Base-by-base conservation (phyloP, 1,284 basidiomycete species). In the Coniferiporia weirii region DNA sequence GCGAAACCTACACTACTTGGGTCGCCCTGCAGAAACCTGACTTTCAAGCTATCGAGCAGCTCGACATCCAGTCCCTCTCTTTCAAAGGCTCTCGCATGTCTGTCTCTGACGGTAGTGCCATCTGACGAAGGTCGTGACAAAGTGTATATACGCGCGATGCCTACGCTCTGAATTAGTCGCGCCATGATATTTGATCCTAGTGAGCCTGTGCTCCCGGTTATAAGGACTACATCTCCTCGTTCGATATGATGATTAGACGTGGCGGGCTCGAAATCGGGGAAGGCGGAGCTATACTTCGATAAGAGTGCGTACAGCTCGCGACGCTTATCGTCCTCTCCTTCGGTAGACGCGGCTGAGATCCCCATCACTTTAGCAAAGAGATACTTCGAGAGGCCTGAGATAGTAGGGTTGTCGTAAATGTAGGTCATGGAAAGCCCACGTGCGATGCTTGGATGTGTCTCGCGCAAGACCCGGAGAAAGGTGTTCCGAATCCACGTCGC, bases 401-500 rank as follows among this genome's bases (percentile, higher is more conserved):
- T 70, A 3, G 70, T 68, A 0, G 75, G 74, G 50, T 70, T 40
- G 32, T 69, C 63, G 61, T 75, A 77, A 15, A 77, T 71, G 54
- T 75, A 66, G 57, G 69, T 70, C 7, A 66, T 50, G 0, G 70
- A 63, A 1, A 73, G 56, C 1, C 61, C 64, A 20, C 66, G 63
- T 0, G 64, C 64, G 2, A 66, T 54, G 15, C 36, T 65, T 20
- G 65, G 60, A 17, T 66, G 64, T 13, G 67, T 60, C 7, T 71
- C 38, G 15, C 38, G 69, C 20, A 77, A 59, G 10, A 70, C 74
- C n/a, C 68, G 68, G 3, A 72, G 38, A 35, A 77, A 43, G 1
- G 71, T 64, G 64, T 76, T 77, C 13, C 76, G 69, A 48, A 78
- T 76, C 66, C 70, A 75, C 0, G 72, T 75, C 5, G 75, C 70